phyloP scores from a whole-genome alignment of 345 rosid species.

The Ricinus communis region DNA sequence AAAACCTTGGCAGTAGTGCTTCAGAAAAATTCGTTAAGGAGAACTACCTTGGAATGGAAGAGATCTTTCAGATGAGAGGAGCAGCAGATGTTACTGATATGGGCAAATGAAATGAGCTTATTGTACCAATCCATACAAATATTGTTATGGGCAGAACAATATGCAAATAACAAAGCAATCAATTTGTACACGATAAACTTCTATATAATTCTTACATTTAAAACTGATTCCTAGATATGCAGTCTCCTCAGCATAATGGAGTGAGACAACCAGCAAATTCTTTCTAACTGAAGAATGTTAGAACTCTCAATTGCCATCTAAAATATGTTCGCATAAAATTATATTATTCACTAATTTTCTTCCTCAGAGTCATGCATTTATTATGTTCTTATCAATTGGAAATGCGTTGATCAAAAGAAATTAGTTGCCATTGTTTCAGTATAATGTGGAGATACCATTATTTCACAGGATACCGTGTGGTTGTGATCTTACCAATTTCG shows the following conservation, averaged over 20 bases:
- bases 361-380: too few relatives aligned
- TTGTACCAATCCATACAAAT: too few relatives aligned
- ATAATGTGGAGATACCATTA: too few relatives aligned
- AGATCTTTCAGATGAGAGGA: not conserved
- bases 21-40: too few relatives aligned
- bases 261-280: not conserved
- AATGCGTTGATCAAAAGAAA: not conserved
- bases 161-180: not conserved
- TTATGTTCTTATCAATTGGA: not conserved
- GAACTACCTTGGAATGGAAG: not conserved
- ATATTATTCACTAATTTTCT: too few relatives aligned
- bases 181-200: not conserved
- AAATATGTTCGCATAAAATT: too few relatives aligned
- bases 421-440: not conserved
- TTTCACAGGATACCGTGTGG: too few relatives aligned
- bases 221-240: not conserved
- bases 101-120: too few relatives aligned
- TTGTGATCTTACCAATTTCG: slow-evolving; percentile 20
- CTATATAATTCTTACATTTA: not conserved
- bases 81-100: not conserved
- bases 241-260: not conserved
- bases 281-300: too few relatives aligned
- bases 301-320: not conserved
- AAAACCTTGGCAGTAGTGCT: too few relatives aligned
- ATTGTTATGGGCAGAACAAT: too few relatives aligned